Evolutionary conservation across 352 stramenopile species (phyloP), one percentile per base, ranked within the genome.

Genomic region (Hyphochytrium catenoides): DNA sequence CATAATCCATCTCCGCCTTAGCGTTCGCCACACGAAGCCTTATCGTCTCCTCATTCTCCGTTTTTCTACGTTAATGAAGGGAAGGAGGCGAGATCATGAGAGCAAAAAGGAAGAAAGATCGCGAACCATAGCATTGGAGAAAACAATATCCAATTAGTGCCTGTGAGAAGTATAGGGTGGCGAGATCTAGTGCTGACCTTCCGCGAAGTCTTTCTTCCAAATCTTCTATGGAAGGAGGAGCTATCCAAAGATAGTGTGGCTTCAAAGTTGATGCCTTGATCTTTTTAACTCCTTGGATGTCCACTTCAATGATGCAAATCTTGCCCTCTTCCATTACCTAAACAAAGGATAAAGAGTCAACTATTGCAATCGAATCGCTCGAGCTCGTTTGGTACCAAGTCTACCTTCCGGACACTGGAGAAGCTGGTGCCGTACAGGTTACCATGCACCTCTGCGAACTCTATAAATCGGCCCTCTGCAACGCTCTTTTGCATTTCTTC

Each of bases 251-350:
- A 48, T 81, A 97, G 38, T 93, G 84, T 28, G 76, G 68, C 19
- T 62, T 39, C n/a, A 94, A 51, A n/a, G 63, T 57, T 20, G 64
- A 66, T 47, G 51, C 48, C 48, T 85, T 94, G 17, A 96, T 83
- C 44, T 78, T 81, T 49, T 90, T 64, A 12, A 96, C 87, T 21
- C 91, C 91, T 54, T 97, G 86, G 32, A 96, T 76, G 48, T 97
- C 91, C 41, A 98, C 98, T 58, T 98, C 91, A 23, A 98, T 46
- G 36, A 98, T 86, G 56, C 89, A 97, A 43, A 98, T 88, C 59
- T 95, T 94, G 30, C 75, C 69, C 47, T 83, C 51, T 21, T 74
- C 58, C 47, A 85, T 67, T 25, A 98, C 41, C 34, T 47, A 23
- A 17, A 39, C n/a, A n/a, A n/a, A n/a, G n/a, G n/a, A n/a, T n/a